phyloP scores from a whole-genome alignment of 352 stramenopile species.

The Phytophthora nicotianae region DNA sequence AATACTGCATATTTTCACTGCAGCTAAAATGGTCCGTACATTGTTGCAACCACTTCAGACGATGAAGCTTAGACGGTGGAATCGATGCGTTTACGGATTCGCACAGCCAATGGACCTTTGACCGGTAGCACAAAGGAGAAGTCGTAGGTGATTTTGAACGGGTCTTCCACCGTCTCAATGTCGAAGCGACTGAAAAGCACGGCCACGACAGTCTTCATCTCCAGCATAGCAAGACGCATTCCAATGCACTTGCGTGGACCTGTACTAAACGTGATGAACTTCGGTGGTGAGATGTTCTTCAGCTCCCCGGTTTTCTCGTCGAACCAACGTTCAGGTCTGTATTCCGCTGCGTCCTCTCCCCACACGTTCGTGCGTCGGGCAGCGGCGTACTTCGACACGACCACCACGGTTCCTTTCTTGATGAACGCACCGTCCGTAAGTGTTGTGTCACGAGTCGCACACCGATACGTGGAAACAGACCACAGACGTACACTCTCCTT shows the following conservation, averaged over 20 bases:
- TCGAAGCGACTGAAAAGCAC: slow-evolving; percentile 47
- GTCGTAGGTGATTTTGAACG: slow-evolving; percentile 46
- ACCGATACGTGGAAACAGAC: slow-evolving; percentile 20
- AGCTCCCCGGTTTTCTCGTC: slow-evolving; percentile 40
- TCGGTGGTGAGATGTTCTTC: slow-evolving; percentile 27
- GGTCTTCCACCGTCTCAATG: slow-evolving; percentile 34
- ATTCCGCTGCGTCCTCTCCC: slow-evolving; percentile 49
- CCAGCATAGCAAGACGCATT: slow-evolving; percentile 50
- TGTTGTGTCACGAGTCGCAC: slow-evolving; percentile 38
- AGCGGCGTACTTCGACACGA: slow-evolving; percentile 57
- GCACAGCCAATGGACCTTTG: slow-evolving; percentile 40
- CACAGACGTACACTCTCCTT: slow-evolving; percentile 71
- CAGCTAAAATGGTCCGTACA: not conserved
- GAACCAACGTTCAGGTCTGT: slow-evolving; percentile 56
- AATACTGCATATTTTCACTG: slow-evolving; percentile 16
- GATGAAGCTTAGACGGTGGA: not conserved
- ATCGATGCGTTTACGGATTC: slow-evolving; percentile 12
- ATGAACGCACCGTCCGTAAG: slow-evolving; percentile 63
- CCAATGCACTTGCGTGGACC: slow-evolving; percentile 66
- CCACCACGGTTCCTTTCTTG: slow-evolving; percentile 41
- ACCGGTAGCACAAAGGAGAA: slow-evolving; percentile 40
- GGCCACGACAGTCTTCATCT: slow-evolving; percentile 53
- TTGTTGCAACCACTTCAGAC: not conserved
- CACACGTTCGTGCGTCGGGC: slow-evolving; percentile 48
- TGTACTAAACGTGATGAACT: slow-evolving; percentile 63